Base-by-base conservation (phyloP, 148 eudicot species). In the Vaccinium darrowii region DNA sequence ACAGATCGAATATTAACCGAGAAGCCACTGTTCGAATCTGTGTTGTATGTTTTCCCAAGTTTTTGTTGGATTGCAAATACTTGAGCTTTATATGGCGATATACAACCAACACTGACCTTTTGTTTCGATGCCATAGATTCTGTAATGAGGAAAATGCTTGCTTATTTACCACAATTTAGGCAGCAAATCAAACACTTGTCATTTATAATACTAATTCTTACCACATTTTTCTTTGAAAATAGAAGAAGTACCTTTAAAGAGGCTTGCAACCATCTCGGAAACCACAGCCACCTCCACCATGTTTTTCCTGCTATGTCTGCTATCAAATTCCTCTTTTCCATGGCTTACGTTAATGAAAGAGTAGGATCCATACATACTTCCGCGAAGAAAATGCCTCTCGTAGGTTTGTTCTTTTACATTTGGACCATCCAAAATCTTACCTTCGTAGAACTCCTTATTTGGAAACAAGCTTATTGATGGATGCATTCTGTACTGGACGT, bases 211-310 rank as follows among this genome's bases (percentile, higher is more conserved):
- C 47, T 74, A 74, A 30, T 39, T 74, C 21, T 39, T 16, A 1
- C 12, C 51, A 36, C 21, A 12, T 36, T 74, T 74, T 74, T 16
- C 23, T 11, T 36, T 36, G 15, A 25, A 11, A 23, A 75, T 50
- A 39, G 1, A n/a, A 2, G 23, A n/a, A 8, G 23, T 87, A 91
- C 93, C 90, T 74, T 84, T 86, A 53, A 78, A 90, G 57, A 91
- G 91, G 14, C 79, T 90, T 63, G 88, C 87, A 71, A 93, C 84
- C 33, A 93, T 86, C 80, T 84, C 87, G 23, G 43, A 72, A 4
- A 90, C 86, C 43, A 88, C 91, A 14, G 88, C 90, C n/a, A 90
- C 93, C 83, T 93, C 93, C 11, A 84, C 89, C 86, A 86, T 18
- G 72, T 91, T 60, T 15, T 56, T 56, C 60, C 7, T 93, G 79